Conservation (phyloP, 768 basidiomycete genomes). For the Xerocomus spinulosus region DNA sequence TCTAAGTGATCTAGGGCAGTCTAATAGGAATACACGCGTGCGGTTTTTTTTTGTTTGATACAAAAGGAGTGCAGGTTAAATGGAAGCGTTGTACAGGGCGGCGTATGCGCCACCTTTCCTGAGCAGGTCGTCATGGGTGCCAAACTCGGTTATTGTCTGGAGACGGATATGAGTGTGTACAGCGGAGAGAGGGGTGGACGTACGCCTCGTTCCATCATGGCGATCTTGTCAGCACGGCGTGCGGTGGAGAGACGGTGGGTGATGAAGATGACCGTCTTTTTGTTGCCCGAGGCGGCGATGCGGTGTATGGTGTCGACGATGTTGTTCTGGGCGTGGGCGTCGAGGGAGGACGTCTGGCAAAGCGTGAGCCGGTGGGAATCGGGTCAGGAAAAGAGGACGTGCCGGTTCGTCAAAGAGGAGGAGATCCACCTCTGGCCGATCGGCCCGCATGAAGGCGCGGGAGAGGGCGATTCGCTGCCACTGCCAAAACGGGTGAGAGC, state of each 20-base stretch:
- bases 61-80: slow-evolving; percentile 33
- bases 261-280: slow-evolving; percentile 77
- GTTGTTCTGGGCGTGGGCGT: slow-evolving; percentile 74
- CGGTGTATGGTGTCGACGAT: slow-evolving; percentile 73
- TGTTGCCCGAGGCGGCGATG: slow-evolving; percentile 54
- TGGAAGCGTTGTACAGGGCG: slow-evolving; percentile 62
- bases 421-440: slow-evolving; percentile 68
- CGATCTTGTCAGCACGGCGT: slow-evolving; percentile 79
- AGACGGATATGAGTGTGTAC: slow-evolving; percentile 22
- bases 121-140: slow-evolving; percentile 66
- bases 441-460: slow-evolving; percentile 82
- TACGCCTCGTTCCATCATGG: slow-evolving; percentile 78
- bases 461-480: slow-evolving; percentile 88
- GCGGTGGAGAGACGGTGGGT: slow-evolving; percentile 81
- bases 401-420: slow-evolving; percentile 85
- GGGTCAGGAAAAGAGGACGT: slow-evolving; percentile 6
- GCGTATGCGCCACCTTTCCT: slow-evolving; percentile 59
- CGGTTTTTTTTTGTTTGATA: slow-evolving; percentile 5
- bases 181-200: slow-evolving; percentile 21
- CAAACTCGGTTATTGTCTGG: slow-evolving; percentile 73
- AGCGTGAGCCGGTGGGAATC: background rate
- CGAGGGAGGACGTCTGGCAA: slow-evolving; percentile 69
- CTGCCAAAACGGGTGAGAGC: slow-evolving; percentile 33
- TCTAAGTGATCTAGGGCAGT: slow-evolving; percentile 25
- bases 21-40: slow-evolving; percentile 14